Evolutionary conservation across 225 moss, liverwort and hornwort species (phyloP), one percentile per base, ranked within the genome.

Genomic region (Antitrichia curtipendula): DNA sequence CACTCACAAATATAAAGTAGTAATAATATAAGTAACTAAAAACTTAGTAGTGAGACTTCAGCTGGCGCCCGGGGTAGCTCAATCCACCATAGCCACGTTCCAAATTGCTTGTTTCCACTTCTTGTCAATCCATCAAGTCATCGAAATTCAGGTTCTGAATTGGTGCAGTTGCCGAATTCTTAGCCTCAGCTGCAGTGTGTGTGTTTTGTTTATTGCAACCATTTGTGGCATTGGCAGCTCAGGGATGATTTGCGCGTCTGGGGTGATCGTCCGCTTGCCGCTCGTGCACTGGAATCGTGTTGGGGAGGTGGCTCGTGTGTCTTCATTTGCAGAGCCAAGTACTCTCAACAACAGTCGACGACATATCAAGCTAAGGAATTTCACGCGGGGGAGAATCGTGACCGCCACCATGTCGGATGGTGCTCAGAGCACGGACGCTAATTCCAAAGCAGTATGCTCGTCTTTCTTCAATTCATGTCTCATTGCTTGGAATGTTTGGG

Each of bases 401-500:
- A 71, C 41, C 72, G 90, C 69, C 84, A 90, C 88, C 75, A 93
- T 92, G 90, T 91, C 91, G 57, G 87, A 74, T 84, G 43, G 75
- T 45, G 82, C 81, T 61, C 89, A 85, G 70, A 82, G 82, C 82
- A 53, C 61, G 75, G 58, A 50, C 43, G 28, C 89, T 60, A 43
- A 61, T 78, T 84, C 74, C 16, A 92, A 92, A 91, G 88, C 91
- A 50, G 92, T 93, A 88, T 8, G 88, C 36, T 65, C 61, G 5
- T 69, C 31, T 38, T n/a, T 29, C 31, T 36, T 38, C 77, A 78
- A 69, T 53, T 62, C 16, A 17, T 80, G 21, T 24, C 22, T 78
- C 38, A 28, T 52, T 70, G 28, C 43, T 73, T 32, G 23, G 59
- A 34, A 38, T 29, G 38, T 60, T 45, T 86, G 18, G 38, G 10